Conservation (phyloP, 2,329 filamentous ascomycete genomes). For the Epichloe scottii region DNA sequence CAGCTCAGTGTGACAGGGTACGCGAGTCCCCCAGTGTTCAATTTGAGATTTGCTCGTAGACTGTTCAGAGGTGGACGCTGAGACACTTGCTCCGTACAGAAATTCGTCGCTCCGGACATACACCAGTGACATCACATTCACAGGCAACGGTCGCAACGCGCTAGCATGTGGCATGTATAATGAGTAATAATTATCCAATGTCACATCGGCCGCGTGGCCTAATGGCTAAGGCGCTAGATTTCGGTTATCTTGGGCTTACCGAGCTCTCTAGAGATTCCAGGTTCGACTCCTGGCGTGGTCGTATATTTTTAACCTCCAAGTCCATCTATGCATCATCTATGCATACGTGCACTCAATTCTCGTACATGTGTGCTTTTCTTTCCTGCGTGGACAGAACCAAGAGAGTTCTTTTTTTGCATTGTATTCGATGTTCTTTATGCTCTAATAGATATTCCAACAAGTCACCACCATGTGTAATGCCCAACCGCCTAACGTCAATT, state of each 20-base stretch:
- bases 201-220: conserved; percentile 26
- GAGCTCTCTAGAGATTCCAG: conserved; percentile 29
- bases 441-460: too few relatives aligned
- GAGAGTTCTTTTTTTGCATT: background rate
- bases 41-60: too few relatives aligned
- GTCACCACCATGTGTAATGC: background rate
- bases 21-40: too few relatives aligned
- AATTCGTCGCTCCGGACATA: too few relatives aligned
- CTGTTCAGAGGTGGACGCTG: too few relatives aligned
- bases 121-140: too few relatives aligned
- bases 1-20: too few relatives aligned
- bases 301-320: background rate
- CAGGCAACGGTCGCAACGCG: background rate
- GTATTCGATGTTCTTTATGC: too few relatives aligned
- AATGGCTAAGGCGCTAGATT: conserved; percentile 33
- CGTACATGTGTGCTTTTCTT: too few relatives aligned
- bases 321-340: too few relatives aligned
- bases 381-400: background rate
- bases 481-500: background rate
- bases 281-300: conserved; percentile 32
- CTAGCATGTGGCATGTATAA: background rate
- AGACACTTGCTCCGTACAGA: too few relatives aligned
- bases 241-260: conserved; percentile 16
- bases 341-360: too few relatives aligned
- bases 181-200: background rate